Conservation (phyloP, 1,284 basidiomycete genomes). For the Rhodotorula sp. region DNA sequence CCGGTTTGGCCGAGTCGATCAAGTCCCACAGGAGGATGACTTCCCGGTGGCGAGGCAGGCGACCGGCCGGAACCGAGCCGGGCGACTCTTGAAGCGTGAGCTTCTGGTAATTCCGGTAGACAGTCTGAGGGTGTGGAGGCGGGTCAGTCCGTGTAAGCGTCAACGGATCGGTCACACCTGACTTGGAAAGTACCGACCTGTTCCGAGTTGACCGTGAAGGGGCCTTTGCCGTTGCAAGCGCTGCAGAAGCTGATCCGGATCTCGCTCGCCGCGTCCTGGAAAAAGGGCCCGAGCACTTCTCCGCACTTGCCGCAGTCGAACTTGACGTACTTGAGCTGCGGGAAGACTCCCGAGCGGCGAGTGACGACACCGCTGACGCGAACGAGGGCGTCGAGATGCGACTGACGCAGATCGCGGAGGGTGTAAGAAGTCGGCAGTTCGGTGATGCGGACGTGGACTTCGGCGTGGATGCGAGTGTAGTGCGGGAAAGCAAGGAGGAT, state of each 20-base stretch:
- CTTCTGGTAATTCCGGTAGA: slow-evolving; percentile 98
- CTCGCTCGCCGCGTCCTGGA: slow-evolving; percentile 93
- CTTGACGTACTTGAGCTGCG: slow-evolving; percentile 98
- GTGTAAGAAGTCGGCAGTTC: slow-evolving; percentile 87
- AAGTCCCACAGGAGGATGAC: slow-evolving; percentile 97
- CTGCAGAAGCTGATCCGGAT: slow-evolving; percentile 92
- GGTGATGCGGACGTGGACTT: slow-evolving; percentile 95
- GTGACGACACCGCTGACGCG: slow-evolving; percentile 97
- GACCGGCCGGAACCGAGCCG: slow-evolving; percentile 96
- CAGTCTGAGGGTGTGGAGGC: slow-evolving; percentile 64
- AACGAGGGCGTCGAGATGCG: slow-evolving; percentile 91
- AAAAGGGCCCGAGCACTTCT: slow-evolving; percentile 90
- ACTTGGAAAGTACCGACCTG: slow-evolving; percentile 63
- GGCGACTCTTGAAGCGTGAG: slow-evolving; percentile 98
- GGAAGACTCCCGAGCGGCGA: slow-evolving; percentile 91
- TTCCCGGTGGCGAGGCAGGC: slow-evolving; percentile 92
- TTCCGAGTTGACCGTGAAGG: slow-evolving; percentile 95
- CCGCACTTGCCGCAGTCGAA: slow-evolving; percentile 96
- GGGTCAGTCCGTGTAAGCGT: too few relatives aligned
- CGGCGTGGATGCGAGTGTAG: slow-evolving; percentile 95
- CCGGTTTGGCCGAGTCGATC: slow-evolving; percentile 95
- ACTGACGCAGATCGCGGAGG: slow-evolving; percentile 87
- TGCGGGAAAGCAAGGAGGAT: slow-evolving; percentile 94
- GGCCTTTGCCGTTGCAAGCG: slow-evolving; percentile 89
- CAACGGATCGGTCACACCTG: too few relatives aligned